These are phyloP conservation scores for Anaeromyces robustus DNA, from an alignment of 192 early-diverging fungal species.

Conservation along the genomic window DNA sequence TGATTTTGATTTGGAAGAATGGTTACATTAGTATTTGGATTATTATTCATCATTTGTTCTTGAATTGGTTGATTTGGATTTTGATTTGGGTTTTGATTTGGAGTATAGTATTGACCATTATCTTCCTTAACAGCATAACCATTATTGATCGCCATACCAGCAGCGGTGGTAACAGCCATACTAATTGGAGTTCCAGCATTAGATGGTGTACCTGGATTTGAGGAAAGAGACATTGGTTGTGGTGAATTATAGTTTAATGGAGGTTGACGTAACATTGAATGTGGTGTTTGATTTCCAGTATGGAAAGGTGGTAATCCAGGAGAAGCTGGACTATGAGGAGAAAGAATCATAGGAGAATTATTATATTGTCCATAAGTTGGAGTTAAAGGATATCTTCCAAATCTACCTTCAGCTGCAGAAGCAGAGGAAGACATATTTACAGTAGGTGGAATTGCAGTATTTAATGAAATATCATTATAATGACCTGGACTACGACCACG, in stretches of 20 bases:
- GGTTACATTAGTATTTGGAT: no score
- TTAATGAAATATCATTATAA: conserved; percentile 50
- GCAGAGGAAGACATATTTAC: not conserved
- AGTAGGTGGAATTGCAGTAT: not conserved
- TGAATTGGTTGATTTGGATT: no score
- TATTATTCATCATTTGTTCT: no score
- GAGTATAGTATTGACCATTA: not conserved
- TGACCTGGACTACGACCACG: conserved; percentile 87
- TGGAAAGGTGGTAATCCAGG: not conserved
- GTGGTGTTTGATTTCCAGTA: not conserved
- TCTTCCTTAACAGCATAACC: not conserved
- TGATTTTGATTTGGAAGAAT: no score
- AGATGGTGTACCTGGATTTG: not conserved
- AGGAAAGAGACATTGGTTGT: not conserved
- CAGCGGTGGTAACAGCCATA: not conserved
- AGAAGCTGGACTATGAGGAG: not conserved
- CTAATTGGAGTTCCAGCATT: not conserved
- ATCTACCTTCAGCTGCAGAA: not conserved
- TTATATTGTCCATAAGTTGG: not conserved
- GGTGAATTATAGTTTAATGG: not conserved
- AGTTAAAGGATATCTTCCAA: not conserved
- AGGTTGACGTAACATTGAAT: not conserved
- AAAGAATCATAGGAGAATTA: not conserved
- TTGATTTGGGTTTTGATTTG: not conserved
- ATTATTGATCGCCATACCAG: not conserved